Evolutionary conservation across 805 yeast genomes (phyloP).

Genomic region (Pichia cabralensis): DNA sequence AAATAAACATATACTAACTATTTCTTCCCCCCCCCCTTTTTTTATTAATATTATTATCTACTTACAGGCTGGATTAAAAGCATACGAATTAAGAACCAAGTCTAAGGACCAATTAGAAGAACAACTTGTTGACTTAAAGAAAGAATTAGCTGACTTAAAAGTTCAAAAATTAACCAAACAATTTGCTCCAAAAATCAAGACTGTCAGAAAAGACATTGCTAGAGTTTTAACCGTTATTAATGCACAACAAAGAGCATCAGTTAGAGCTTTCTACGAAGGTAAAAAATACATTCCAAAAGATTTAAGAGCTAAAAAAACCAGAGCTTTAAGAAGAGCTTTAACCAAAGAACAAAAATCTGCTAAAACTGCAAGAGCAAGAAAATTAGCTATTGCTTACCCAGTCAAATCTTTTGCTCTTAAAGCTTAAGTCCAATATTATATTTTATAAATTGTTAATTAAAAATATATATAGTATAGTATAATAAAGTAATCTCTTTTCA

Average conservation of each 20-base stretch:
- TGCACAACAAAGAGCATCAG: slow-evolving; percentile 92
- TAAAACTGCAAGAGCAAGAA: slow-evolving; percentile 81
- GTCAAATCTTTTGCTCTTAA: slow-evolving; percentile 97
- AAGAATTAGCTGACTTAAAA: slow-evolving; percentile 91
- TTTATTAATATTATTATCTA: slow-evolving; percentile 1
- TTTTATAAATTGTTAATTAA: slow-evolving; percentile 1
- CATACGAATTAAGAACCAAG: slow-evolving; percentile 94
- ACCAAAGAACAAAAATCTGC: slow-evolving; percentile 76
- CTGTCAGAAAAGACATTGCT: slow-evolving; percentile 98
- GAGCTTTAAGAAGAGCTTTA: slow-evolving; percentile 97
- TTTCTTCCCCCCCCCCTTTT: too few species aligned
- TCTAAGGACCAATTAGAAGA: slow-evolving; percentile 93
- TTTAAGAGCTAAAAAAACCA: slow-evolving; percentile 98
- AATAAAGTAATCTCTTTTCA: too few species aligned
- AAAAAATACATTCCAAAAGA: slow-evolving; percentile 97
- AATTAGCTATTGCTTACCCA: slow-evolving; percentile 94
- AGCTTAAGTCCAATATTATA: slow-evolving; percentile 54
- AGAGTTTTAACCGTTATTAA: slow-evolving; percentile 95
- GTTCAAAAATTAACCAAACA: slow-evolving; percentile 91
- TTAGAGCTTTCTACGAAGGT: slow-evolving; percentile 89
- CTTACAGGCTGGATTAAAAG: slow-evolving; percentile 74
- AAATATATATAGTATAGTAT: slow-evolving; percentile 4
- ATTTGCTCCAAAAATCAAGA: slow-evolving; percentile 91
- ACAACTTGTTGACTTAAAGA: slow-evolving; percentile 92
- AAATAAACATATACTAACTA: too few species aligned